Conservation (phyloP, 2,329 filamentous ascomycete species). For the Aspergillus latus region DNA sequence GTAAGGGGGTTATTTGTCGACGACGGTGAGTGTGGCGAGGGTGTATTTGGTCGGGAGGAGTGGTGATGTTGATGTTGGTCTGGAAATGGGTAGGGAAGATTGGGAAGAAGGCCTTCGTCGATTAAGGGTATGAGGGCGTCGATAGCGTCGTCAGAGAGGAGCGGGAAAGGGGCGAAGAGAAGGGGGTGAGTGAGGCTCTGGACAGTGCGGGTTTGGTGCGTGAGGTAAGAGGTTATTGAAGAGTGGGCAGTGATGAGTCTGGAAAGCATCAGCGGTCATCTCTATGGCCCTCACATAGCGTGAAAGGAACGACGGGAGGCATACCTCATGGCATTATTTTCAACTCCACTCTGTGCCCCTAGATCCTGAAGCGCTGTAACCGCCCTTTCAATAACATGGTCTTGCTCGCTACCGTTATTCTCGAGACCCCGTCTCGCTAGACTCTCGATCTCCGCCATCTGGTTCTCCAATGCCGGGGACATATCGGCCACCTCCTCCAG, state of each 20-base stretch:
- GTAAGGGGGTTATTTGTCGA: constrained; percentile 51
- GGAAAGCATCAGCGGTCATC: constrained; percentile 2
- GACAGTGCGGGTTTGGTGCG: constrained; percentile 60
- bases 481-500: constrained; percentile 52
- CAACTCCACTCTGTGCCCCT: constrained; percentile 56
- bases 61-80: constrained; percentile 24
- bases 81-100: constrained; percentile 50
- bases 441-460: constrained; percentile 57
- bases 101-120: constrained; percentile 51
- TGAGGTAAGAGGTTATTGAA: constrained; percentile 59
- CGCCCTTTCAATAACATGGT: constrained; percentile 54
- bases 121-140: constrained; percentile 60
- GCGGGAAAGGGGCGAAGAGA: constrained; percentile 57
- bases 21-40: constrained; percentile 34
- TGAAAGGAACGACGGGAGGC: constrained; percentile 13
- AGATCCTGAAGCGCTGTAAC: constrained; percentile 54
- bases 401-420: constrained; percentile 52
- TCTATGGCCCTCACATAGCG: background rate
- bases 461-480: constrained; percentile 54
- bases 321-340: constrained; percentile 57
- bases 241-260: constrained; percentile 60
- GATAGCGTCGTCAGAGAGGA: constrained; percentile 54
- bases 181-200: constrained; percentile 60
- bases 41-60: constrained; percentile 31
- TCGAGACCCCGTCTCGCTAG: constrained; percentile 55